Evolutionary conservation across 2,329 filamentous ascomycete species (phyloP).

Genomic region (Scopulariopsis brevicaulis): DNA sequence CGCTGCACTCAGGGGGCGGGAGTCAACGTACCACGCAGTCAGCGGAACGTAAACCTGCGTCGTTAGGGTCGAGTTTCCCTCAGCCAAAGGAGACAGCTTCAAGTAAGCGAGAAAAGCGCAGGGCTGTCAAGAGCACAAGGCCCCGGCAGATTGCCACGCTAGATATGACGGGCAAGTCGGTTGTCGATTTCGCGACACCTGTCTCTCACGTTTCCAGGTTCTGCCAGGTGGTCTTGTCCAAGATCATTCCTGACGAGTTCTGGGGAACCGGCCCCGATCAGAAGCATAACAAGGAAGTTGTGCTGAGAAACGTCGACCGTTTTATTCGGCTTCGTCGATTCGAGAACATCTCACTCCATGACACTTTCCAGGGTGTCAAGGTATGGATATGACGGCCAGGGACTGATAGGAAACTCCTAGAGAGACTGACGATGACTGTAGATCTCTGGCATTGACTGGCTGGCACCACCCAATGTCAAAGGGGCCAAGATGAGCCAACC

Average conservation of each 20-base stretch:
- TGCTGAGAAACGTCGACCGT: constrained; percentile 60
- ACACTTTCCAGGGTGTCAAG: constrained; percentile 65
- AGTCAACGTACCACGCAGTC: not conserved
- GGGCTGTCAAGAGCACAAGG: not conserved
- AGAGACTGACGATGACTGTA: constrained; percentile 18
- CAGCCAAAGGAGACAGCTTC: not conserved
- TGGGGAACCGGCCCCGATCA: constrained; percentile 53
- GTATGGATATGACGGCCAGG: constrained; percentile 26
- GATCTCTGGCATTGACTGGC: constrained; percentile 63
- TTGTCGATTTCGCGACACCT: constrained; percentile 60
- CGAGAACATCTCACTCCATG: constrained; percentile 70
- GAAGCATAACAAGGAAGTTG: constrained; percentile 43
- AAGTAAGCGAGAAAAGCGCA: not conserved
- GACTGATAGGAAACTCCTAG: not conserved
- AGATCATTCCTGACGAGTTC: constrained; percentile 62
- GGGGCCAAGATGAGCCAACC: constrained; percentile 51
- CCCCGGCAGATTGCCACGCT: not conserved
- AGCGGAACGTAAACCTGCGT: not conserved
- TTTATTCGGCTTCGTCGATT: constrained; percentile 73
- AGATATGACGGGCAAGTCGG: constrained; percentile 16
- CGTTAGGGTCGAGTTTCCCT: not conserved
- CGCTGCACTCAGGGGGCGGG: not conserved
- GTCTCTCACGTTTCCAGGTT: constrained; percentile 67
- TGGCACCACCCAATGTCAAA: constrained; percentile 40
- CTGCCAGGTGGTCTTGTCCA: constrained; percentile 64